Percentiles rank a stretch among this genome's conserved stretches.
These are phyloP conservation scores for Blepharisma japonicum DNA, from an alignment of 73 alveolate genomes.

Conservation along the genomic window DNA sequence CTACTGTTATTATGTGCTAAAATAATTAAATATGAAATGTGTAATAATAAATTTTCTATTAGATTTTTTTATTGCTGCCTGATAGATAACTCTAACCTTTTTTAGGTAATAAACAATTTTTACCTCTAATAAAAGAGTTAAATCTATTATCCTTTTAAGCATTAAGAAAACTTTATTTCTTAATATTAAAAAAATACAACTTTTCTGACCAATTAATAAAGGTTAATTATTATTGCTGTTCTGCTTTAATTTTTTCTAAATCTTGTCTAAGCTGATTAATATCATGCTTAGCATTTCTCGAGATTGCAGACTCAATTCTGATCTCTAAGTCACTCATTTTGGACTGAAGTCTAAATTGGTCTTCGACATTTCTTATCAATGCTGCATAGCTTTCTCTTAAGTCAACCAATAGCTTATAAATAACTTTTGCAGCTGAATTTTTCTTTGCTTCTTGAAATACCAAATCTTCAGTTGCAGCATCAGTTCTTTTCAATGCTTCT, in stretches of 20 bases:
- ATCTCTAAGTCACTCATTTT: slow-evolving; percentile 22
- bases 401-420: slow-evolving; percentile 1
- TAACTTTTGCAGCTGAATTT: neutral
- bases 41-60: too few species aligned
- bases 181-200: too few species aligned
- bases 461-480: slow-evolving; percentile 11
- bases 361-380: slow-evolving; percentile 11
- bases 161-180: too few species aligned
- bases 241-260: slow-evolving; percentile 18
- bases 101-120: too few species aligned
- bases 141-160: too few species aligned
- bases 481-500: slow-evolving; percentile 6
- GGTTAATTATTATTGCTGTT: neutral
- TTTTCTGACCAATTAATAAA: too few species aligned
- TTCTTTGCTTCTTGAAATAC: slow-evolving; percentile 24
- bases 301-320: slow-evolving; percentile 8
- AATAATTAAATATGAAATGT: too few species aligned
- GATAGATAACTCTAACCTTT: too few species aligned
- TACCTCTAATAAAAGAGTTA: too few species aligned
- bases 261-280: slow-evolving; percentile 7
- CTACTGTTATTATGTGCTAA: too few species aligned
- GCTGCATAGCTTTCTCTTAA: slow-evolving; percentile 5
- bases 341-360: slow-evolving; percentile 15
- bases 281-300: slow-evolving; percentile 23
- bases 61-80: too few species aligned